Percentiles rank a stretch among this genome's conserved stretches.
phyloP scores from a whole-genome alignment of 2,329 filamentous ascomycete species.

The Trichoderma sp. region DNA sequence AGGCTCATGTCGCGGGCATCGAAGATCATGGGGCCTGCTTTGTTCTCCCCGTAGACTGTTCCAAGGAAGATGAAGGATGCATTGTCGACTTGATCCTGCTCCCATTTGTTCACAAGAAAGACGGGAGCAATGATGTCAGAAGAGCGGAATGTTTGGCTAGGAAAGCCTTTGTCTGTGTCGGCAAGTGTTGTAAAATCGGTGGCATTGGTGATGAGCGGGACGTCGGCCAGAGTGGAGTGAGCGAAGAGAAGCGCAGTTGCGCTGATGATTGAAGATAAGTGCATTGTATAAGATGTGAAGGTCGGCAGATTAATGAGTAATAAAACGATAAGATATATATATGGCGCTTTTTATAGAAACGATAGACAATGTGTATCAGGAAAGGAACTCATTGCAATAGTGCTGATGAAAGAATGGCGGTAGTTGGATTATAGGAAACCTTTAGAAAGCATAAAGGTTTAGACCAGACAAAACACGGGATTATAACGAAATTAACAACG shows the following conservation, averaged over 20 bases:
- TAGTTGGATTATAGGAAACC: not conserved
- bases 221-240: not conserved
- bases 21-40: slow-evolving; percentile 2
- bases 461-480: not conserved
- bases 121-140: not conserved
- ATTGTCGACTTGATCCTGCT: not conserved
- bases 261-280: not conserved
- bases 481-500: not conserved
- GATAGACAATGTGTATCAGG: not conserved
- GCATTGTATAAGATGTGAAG: not conserved
- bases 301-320: not conserved
- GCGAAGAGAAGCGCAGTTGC: not conserved
- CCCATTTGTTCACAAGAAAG: not conserved
- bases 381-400: not conserved
- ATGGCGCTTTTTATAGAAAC: not conserved
- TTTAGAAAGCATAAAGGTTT: not conserved
- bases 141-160: not conserved
- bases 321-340: not conserved
- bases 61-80: not conserved
- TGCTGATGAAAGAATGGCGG: not conserved
- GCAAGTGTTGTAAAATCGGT: not conserved
- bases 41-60: not conserved
- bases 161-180: not conserved
- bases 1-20: not conserved
- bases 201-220: not conserved